Base-by-base conservation (phyloP, 768 basidiomycete genomes). In the Tephrocybe sp. region DNA sequence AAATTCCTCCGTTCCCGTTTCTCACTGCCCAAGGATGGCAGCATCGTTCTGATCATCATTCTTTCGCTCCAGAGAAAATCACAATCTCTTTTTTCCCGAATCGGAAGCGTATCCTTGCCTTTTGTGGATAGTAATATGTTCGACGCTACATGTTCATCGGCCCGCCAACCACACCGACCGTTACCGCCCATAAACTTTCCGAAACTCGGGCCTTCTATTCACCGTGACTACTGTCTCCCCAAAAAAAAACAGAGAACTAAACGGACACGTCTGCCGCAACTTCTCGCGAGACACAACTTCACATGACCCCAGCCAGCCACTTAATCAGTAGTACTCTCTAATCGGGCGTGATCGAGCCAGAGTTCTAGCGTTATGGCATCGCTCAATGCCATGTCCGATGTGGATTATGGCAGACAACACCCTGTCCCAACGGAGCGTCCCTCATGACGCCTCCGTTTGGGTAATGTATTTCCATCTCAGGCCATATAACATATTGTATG, bases 391-490 rank as follows among this genome's bases (percentile, higher is more conserved):
- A 35, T 2, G 22, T 45, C 32, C 46, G 31, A 47, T 39, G 46
- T 9, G 37, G 46, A 21, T 38, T 39, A 47, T 28, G 46, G 13
- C n/a, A n/a, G n/a, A n/a, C n/a, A n/a, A n/a, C 21, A 15, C 25
- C 34, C 28, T 16, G 15, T 22, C 42, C 30, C 15, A 22, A 43
- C 31, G 42, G 42, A 24, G 44, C 18, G 25, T 37, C 18, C 12
- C n/a, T 8, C 8, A 8, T 5, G 36, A 27, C 9, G 9, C n/a
- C 22, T 31, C 1, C 15, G 3, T 21, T 3, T 46, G 35, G 45
- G 45, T 46, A 46, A 27, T 26, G 35, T n/a, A 47, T 38, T 12
- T 25, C 34, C 36, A 28, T 21, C 36, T 47, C 25, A 28, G 27
- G 28, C 27, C 27, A n/a, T 5, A 12, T 19, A 19, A 30, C 28